These are phyloP conservation scores for Trametes villosa DNA, from an alignment of 768 basidiomycete species.

Conservation along the genomic window DNA sequence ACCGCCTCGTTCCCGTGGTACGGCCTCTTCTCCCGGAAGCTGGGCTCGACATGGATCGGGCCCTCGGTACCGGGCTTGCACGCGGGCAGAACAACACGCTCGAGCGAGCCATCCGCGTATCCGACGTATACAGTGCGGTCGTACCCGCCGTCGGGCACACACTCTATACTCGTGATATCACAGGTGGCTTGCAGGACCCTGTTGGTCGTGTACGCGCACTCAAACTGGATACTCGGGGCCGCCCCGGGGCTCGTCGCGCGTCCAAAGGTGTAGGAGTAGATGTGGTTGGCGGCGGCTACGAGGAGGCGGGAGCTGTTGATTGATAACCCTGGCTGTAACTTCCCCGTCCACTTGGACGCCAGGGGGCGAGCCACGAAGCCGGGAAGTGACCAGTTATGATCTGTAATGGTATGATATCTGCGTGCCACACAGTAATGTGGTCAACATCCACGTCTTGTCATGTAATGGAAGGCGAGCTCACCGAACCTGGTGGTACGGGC, in stretches of 20 bases:
- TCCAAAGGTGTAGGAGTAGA: slow-evolving; percentile 63
- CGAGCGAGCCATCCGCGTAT: slow-evolving; percentile 37
- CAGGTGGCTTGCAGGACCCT: slow-evolving; percentile 29
- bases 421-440: background rate
- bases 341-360: slow-evolving; percentile 59
- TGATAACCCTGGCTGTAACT: slow-evolving; percentile 59
- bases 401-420: slow-evolving; percentile 55
- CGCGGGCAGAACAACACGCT: slow-evolving; percentile 46
- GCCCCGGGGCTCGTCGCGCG: slow-evolving; percentile 8
- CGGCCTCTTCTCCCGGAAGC: slow-evolving; percentile 26
- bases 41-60: slow-evolving; percentile 24
- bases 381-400: slow-evolving; percentile 54
- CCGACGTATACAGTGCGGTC: slow-evolving; percentile 35
- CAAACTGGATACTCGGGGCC: slow-evolving; percentile 30
- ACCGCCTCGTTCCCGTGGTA: slow-evolving; percentile 52
- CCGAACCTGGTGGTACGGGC: slow-evolving; percentile 45
- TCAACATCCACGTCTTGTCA: background rate
- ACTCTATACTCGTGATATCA: slow-evolving; percentile 38
- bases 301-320: slow-evolving; percentile 58
- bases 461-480: slow-evolving; percentile 12
- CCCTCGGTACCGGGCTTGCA: slow-evolving; percentile 20
- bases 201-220: slow-evolving; percentile 31
- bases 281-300: slow-evolving; percentile 59
- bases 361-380: slow-evolving; percentile 68
- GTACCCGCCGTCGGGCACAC: slow-evolving; percentile 30